A percentile compares a stretch with the other conserved stretches of the same genome.
These are phyloP conservation scores for Sedum album DNA, from an alignment of 164 flowering plant species.

Conservation along the genomic window DNA sequence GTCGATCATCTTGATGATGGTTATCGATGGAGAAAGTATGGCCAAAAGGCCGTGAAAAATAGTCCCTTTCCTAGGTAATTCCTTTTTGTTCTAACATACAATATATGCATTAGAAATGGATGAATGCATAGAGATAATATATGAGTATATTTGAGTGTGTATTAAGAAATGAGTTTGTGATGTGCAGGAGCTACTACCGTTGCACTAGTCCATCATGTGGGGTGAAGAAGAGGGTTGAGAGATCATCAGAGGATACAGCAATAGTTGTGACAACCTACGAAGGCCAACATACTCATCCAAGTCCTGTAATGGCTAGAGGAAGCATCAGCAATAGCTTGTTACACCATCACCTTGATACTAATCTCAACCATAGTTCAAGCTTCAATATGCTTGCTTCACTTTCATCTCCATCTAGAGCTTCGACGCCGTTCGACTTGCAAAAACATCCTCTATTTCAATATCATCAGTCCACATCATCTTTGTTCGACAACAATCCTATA, in stretches of 20 bases:
- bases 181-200: slow-evolving; percentile 79
- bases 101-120: background rate
- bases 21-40: slow-evolving; percentile 88
- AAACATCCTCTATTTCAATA: slow-evolving; percentile 10
- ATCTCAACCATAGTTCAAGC: background rate
- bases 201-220: slow-evolving; percentile 76
- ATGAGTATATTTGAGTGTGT: background rate
- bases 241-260: slow-evolving; percentile 63
- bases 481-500: slow-evolving; percentile 1
- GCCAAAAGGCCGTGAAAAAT: slow-evolving; percentile 91
- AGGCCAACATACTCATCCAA: slow-evolving; percentile 74
- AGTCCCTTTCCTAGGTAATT: slow-evolving; percentile 86
- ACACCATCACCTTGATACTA: background rate
- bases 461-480: background rate
- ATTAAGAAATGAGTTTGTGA: background rate
- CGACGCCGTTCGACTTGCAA: slow-evolving; percentile 11
- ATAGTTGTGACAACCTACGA: slow-evolving; percentile 83
- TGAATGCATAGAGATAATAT: background rate
- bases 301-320: slow-evolving; percentile 57
- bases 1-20: slow-evolving; percentile 90
- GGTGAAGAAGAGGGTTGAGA: slow-evolving; percentile 88
- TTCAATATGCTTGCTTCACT: background rate
- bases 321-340: slow-evolving; percentile 18
- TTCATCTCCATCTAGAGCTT: slow-evolving; percentile 2
- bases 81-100: background rate